Base-by-base conservation (phyloP, 2,329 filamentous ascomycete genomes). In the Alternaria solani region DNA sequence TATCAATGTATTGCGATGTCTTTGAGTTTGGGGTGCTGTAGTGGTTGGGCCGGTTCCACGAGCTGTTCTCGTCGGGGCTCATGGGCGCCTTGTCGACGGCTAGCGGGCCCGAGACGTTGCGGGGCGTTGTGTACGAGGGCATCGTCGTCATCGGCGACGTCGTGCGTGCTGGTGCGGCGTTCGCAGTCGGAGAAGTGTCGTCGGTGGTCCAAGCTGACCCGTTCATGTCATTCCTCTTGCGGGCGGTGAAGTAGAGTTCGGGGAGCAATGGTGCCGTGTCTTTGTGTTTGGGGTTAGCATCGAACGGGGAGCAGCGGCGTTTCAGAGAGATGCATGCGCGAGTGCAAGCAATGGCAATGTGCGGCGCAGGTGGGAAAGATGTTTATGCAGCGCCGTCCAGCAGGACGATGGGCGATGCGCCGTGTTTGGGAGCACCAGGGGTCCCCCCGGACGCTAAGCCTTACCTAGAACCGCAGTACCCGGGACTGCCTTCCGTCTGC, bases 1-100 rank as follows among this genome's bases (percentile, higher is more conserved):
- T 88, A 79, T 95, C 92, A 77, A 95, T 94, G 63, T 77, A 77
- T 36, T 78, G 75, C 5, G 73, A 76, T 1, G 76, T 78, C 52
- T 78, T 78, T 16, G 73, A 74, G 57, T 74, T 73, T 28, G 70
- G 70, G 9, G 73, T 64, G 61, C 64, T 72, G 65, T 71, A 64
- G 23, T 71, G 69, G 54, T 73, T 74, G 23, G 70, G 64, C 20
- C 72, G 72, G 26, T 65, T 65, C 72, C 75, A 76, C 44, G 68
- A 57, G 18, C 71, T 64, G 51, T 65, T 63, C 23, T 65, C 63
- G 25, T 75, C 71, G 18, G 69, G 56, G 32, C 66, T 58, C 66
- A 72, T 71, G 55, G 61, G 59, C 8, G 63, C 55, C 30, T 63
- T 68, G 49, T 78, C 75, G 55, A 78, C 63, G 43, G 73, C 68